Evolutionary conservation across 148 eudicot genomes (phyloP).

Genomic region (Fagopyrum homotropicum): DNA sequence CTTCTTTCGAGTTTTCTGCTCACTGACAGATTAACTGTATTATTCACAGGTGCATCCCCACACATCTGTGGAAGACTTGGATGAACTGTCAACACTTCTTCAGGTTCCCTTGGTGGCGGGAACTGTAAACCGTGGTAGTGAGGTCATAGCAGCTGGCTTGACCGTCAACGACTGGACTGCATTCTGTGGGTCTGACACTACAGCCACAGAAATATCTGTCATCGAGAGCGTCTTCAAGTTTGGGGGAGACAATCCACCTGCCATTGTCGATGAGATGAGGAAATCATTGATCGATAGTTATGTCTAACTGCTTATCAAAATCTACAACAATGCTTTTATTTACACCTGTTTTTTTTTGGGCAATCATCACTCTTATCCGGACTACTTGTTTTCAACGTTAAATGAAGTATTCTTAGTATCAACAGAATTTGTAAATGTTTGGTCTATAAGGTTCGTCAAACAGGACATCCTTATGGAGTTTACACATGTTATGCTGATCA

Average conservation of each 20-base stretch:
- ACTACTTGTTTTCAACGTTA: too few relatives aligned
- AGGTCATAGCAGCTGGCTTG: conserved; percentile 77
- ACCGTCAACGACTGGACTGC: conserved; percentile 94
- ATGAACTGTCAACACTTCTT: conserved; percentile 88
- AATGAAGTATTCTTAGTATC: too few relatives aligned
- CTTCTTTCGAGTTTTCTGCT: too few relatives aligned
- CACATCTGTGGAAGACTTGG: conserved; percentile 72
- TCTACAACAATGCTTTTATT: too few relatives aligned
- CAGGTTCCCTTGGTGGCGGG: conserved; percentile 91
- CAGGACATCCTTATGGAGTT: too few relatives aligned
- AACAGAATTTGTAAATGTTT: too few relatives aligned
- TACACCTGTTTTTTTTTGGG: too few relatives aligned
- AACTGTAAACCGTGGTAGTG: conserved; percentile 93
- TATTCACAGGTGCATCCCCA: too few relatives aligned
- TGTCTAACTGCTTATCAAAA: conserved; percentile 22
- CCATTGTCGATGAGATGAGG: conserved; percentile 69
- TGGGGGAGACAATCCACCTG: conserved; percentile 62
- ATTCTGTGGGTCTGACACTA: conserved; percentile 86
- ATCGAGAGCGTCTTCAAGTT: conserved; percentile 89
- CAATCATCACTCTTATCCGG: too few relatives aligned
- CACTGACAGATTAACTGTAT: too few relatives aligned
- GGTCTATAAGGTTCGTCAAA: too few relatives aligned
- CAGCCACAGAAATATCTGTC: conserved; percentile 81
- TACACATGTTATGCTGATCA: too few relatives aligned
- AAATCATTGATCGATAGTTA: conserved; percentile 73